These are phyloP conservation scores for Crassisporium funariophilum DNA, from an alignment of 768 basidiomycete genomes.

Conservation along the genomic window DNA sequence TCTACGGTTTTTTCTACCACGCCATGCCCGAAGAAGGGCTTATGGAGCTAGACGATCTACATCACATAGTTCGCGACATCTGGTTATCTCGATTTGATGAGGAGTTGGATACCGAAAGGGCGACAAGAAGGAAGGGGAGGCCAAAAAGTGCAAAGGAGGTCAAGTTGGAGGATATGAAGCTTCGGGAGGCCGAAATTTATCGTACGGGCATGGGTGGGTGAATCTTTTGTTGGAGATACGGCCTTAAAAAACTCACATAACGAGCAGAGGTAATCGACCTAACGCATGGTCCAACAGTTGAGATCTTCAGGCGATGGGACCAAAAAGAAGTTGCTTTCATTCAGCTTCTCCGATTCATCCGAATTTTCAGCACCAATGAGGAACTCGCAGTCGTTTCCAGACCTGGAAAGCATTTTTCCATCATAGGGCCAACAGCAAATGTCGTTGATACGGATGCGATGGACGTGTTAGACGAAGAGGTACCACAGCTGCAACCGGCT, in stretches of 20 bases:
- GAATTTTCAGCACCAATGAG: constrained; percentile 64
- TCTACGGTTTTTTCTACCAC: constrained; percentile 77
- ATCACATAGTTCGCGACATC: constrained; percentile 59
- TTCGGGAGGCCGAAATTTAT: constrained; percentile 71
- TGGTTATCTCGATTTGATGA: constrained; percentile 77
- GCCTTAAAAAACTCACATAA: constrained; percentile 6
- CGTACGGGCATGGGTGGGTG: constrained; percentile 77
- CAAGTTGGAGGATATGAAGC: constrained; percentile 70
- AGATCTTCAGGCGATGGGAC: constrained; percentile 78
- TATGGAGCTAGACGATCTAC: constrained; percentile 66
- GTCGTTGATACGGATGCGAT: constrained; percentile 16
- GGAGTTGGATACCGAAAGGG: constrained; percentile 62
- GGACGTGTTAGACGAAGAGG: constrained; percentile 11
- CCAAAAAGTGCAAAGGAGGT: constrained; percentile 71
- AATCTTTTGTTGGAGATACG: constrained; percentile 1
- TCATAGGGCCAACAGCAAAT: constrained; percentile 19
- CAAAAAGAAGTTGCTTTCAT: constrained; percentile 73
- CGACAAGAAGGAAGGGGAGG: constrained; percentile 68
- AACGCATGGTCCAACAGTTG: constrained; percentile 69
- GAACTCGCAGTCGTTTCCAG: constrained; percentile 51
- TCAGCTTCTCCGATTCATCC: constrained; percentile 72
- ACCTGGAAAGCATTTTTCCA: constrained; percentile 56
- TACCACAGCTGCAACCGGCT: neutral
- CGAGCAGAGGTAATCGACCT: constrained; percentile 75
- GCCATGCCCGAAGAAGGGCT: constrained; percentile 62